Conservation (phyloP, 2,329 filamentous ascomycete species). For the Trichoderma harzianum region DNA sequence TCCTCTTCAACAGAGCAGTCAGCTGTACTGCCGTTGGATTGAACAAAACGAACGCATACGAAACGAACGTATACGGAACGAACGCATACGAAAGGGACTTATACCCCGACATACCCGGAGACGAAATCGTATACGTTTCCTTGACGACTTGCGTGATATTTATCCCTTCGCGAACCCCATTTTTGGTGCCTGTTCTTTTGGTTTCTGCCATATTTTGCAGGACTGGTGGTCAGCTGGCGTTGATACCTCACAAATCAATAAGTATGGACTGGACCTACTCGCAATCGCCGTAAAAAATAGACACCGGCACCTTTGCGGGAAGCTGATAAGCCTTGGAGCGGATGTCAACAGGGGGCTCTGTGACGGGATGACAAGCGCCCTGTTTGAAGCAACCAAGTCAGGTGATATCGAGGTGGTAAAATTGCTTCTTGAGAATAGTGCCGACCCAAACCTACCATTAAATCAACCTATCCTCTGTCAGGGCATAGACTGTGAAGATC, state of each 20-base stretch:
- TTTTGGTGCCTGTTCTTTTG: not conserved
- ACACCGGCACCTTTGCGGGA: not conserved
- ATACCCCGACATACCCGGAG: no score
- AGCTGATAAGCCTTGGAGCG: not conserved
- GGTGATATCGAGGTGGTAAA: rapidly evolving
- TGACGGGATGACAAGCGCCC: rapidly evolving
- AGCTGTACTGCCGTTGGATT: not conserved
- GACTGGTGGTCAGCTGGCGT: not conserved
- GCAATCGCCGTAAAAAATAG: not conserved
- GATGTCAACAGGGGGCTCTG: not conserved
- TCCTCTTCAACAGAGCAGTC: not conserved
- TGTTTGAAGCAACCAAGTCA: not conserved
- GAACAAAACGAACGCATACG: no score
- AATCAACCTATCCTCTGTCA: not conserved
- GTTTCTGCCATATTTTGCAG: not conserved
- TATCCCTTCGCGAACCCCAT: not conserved
- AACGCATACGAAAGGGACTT: no score
- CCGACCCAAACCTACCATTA: not conserved
- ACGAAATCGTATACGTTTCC: no score
- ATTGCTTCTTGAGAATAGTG: not conserved
- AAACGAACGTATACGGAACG: no score
- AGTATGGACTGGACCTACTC: not conserved
- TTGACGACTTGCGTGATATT: no score
- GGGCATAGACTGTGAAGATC: not conserved
- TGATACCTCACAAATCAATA: not conserved